These are phyloP conservation scores for Aureobasidium zeae DNA, from an alignment of 2,329 filamentous ascomycete species.

Conservation along the genomic window DNA sequence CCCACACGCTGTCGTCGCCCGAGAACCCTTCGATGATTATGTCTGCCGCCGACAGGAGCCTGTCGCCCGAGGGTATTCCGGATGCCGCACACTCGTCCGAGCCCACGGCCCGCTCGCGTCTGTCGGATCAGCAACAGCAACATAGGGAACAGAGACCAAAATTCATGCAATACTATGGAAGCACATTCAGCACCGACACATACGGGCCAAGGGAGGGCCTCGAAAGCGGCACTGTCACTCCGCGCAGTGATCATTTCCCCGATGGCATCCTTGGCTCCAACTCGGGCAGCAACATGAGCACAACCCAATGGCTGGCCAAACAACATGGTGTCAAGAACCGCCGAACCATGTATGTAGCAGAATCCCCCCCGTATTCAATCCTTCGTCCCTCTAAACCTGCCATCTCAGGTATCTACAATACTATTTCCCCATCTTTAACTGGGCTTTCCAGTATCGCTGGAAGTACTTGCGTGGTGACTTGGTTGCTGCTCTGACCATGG, in stretches of 20 bases:
- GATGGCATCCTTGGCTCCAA: slow-evolving; percentile 34
- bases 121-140: slow-evolving; percentile 32
- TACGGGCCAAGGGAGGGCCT: slow-evolving; percentile 28
- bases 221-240: slow-evolving; percentile 21
- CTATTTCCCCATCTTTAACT: slow-evolving; percentile 84
- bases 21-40: slow-evolving; percentile 10
- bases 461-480: slow-evolving; percentile 78
- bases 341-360: slow-evolving; percentile 55
- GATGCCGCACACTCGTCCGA: slow-evolving; percentile 18
- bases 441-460: slow-evolving; percentile 80
- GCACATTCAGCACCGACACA: slow-evolving; percentile 24
- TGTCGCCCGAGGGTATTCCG: slow-evolving; percentile 1
- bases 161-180: slow-evolving; percentile 45
- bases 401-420: slow-evolving; percentile 70
- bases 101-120: slow-evolving; percentile 30
- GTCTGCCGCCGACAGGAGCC: not conserved
- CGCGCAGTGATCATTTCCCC: slow-evolving; percentile 33
- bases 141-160: slow-evolving; percentile 25
- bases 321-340: slow-evolving; percentile 65
- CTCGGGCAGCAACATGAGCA: slow-evolving; percentile 49
- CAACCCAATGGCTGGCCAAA: slow-evolving; percentile 61
- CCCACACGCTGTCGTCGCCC: slow-evolving; percentile 14
- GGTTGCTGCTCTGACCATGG: slow-evolving; percentile 82
- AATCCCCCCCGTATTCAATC: not conserved
- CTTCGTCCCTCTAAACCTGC: slow-evolving; percentile 7